A percentile compares a stretch with the other conserved stretches of the same genome.
Evolutionary conservation across 2,329 filamentous ascomycete genomes (phyloP).

Genomic region (Botrytis tulipae): DNA sequence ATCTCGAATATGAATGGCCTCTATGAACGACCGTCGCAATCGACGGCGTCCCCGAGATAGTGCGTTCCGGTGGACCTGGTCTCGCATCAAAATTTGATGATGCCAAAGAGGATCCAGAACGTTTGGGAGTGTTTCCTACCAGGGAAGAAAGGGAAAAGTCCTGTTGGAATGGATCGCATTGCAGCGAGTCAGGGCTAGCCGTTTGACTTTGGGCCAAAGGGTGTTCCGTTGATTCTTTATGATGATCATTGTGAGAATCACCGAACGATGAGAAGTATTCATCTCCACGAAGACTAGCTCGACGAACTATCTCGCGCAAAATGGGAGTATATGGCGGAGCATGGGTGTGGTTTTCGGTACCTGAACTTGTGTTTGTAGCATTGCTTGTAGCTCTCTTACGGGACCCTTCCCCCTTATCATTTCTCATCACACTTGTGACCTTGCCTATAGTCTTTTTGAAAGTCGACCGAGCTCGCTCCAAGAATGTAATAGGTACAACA

Average conservation of each 20-base stretch:
- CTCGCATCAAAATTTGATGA: constrained; percentile 42
- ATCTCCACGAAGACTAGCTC: constrained; percentile 57
- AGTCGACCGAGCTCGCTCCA: constrained; percentile 79
- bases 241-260: constrained; percentile 35
- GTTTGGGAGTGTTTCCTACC: constrained; percentile 12
- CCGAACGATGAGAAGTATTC: constrained; percentile 53
- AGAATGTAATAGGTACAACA: constrained; percentile 82
- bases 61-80: constrained; percentile 41
- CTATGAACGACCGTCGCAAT: constrained; percentile 37
- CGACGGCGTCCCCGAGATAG: constrained; percentile 35
- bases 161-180: constrained; percentile 8
- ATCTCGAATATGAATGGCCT: constrained; percentile 38
- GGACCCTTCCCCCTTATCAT: constrained; percentile 56
- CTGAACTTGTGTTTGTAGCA: constrained; percentile 60
- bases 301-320: constrained; percentile 43
- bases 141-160: constrained; percentile 9
- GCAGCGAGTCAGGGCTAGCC: constrained; percentile 1
- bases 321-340: constrained; percentile 42
- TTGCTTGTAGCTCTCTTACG: constrained; percentile 60
- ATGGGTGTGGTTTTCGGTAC: constrained; percentile 52
- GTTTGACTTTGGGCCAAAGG: constrained; percentile 56
- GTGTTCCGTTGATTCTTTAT: constrained; percentile 57
- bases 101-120: constrained; percentile 31
- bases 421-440: constrained; percentile 48
- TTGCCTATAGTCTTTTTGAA: constrained; percentile 67